Evolutionary conservation across 345 rosid species (phyloP).

Genomic region (Rhodamnia argentea): DNA sequence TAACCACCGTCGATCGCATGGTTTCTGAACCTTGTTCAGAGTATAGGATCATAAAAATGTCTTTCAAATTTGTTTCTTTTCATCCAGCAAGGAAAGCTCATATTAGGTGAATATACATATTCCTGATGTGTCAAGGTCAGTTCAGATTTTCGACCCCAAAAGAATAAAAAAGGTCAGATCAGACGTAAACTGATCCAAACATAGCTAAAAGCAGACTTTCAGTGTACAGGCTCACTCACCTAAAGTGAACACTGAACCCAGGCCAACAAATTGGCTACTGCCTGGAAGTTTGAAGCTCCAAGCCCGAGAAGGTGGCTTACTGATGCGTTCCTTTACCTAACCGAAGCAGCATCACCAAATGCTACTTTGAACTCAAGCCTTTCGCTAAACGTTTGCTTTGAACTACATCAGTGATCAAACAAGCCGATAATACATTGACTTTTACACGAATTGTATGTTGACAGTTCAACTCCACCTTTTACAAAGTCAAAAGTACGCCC

Average conservation of each 20-base stretch:
- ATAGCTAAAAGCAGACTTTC: not conserved
- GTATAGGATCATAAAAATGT: not conserved
- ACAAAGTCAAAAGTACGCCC: not conserved
- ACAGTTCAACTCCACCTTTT: not conserved
- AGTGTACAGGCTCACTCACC: accelerated
- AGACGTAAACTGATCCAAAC: not conserved
- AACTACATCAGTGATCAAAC: too few relatives aligned
- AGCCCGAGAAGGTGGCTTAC: not conserved
- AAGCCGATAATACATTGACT: not conserved
- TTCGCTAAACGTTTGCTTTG: too few relatives aligned
- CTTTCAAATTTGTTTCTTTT: not conserved
- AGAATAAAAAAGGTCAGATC: not conserved
- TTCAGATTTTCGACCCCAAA: too few relatives aligned
- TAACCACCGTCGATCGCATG: not conserved
- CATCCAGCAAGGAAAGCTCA: not conserved
- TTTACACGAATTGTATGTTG: not conserved
- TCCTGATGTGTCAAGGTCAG: not conserved
- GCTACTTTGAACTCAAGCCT: not conserved
- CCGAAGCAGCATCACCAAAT: not conserved
- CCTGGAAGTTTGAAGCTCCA: not conserved
- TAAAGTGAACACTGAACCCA: not conserved
- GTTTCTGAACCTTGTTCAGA: not conserved
- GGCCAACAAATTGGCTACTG: not conserved
- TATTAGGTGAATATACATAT: not conserved
- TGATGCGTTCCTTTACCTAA: too few relatives aligned